Evolutionary conservation across 495 filamentous ascomycete species (phyloP).

Genomic region (Copromyces sp.): DNA sequence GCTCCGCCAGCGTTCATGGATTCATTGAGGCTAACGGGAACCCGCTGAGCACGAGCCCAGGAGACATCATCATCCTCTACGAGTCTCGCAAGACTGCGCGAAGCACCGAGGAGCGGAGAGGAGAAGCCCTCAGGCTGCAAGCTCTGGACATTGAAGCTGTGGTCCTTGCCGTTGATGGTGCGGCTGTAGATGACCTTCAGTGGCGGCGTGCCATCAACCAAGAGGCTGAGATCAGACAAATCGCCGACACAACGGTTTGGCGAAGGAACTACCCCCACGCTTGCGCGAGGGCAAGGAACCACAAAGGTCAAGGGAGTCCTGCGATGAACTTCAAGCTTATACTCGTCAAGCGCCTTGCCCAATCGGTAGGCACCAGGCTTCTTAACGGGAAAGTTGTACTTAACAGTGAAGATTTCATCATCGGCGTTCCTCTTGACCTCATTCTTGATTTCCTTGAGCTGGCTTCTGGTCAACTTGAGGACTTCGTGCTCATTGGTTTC

Average conservation of each 20-base stretch:
- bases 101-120: constrained; percentile 57
- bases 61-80: constrained; percentile 54
- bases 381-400: constrained; percentile 52
- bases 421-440: constrained; percentile 41
- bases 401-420: constrained; percentile 38
- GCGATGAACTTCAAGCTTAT: constrained; percentile 81
- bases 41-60: constrained; percentile 68
- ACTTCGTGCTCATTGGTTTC: constrained; percentile 69
- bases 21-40: constrained; percentile 78
- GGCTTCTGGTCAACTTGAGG: constrained; percentile 49
- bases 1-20: constrained; percentile 64
- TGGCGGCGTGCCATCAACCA: constrained; percentile 84
- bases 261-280: constrained; percentile 50
- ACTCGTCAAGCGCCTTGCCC: constrained; percentile 76
- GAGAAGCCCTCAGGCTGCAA: constrained; percentile 80
- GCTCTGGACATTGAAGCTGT: constrained; percentile 74
- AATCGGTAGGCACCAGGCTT: constrained; percentile 81
- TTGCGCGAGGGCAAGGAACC: constrained; percentile 69
- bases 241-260: constrained; percentile 70
- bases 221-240: constrained; percentile 69
- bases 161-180: constrained; percentile 63
- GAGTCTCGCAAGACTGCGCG: constrained; percentile 41
- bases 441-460: constrained; percentile 51
- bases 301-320: constrained; percentile 65
- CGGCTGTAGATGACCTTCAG: constrained; percentile 85